Evolutionary conservation across 2,329 filamentous ascomycete species (phyloP).

Genomic region (Arthrobotrys sphaeroides): DNA sequence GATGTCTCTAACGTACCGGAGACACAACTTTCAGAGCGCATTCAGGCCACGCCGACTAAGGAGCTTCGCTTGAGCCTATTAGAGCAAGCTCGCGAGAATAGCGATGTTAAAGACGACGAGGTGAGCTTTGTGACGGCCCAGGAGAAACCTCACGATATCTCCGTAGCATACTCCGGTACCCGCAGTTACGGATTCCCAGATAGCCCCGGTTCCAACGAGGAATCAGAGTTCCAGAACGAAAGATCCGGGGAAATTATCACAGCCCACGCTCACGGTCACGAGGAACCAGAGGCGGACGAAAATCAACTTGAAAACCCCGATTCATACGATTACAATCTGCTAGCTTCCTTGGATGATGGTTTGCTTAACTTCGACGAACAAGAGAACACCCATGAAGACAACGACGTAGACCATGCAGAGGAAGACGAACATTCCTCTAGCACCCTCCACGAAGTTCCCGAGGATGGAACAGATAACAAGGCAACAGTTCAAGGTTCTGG

Average conservation of each 20-base stretch:
- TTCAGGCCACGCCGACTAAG: not conserved
- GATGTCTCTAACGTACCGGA: conserved; percentile 45
- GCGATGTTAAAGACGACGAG: conserved; percentile 27
- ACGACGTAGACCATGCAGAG: not conserved
- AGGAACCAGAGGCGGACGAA: not conserved
- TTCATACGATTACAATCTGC: conserved; percentile 38
- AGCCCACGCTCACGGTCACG: not conserved
- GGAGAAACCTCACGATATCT: conserved; percentile 38
- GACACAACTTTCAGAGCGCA: conserved; percentile 31
- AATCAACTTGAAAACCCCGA: conserved; percentile 16
- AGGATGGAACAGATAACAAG: not conserved
- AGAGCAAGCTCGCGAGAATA: not conserved
- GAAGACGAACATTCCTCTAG: conserved; percentile 48
- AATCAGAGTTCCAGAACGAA: conserved; percentile 5
- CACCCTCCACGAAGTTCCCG: conserved; percentile 31
- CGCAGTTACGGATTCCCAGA: conserved; percentile 42
- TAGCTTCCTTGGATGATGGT: conserved; percentile 40
- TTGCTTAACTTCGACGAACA: conserved; percentile 35
- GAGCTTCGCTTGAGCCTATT: not conserved
- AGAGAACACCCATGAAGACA: conserved; percentile 2
- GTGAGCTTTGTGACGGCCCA: conserved; percentile 45
- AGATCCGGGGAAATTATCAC: conserved; percentile 31
- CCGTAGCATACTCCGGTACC: conserved; percentile 7
- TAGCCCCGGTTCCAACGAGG: conserved; percentile 28
- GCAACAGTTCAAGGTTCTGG: not conserved